Evolutionary conservation across 2,329 filamentous ascomycete species (phyloP).

Genomic region (Ceratocystis huliohia): DNA sequence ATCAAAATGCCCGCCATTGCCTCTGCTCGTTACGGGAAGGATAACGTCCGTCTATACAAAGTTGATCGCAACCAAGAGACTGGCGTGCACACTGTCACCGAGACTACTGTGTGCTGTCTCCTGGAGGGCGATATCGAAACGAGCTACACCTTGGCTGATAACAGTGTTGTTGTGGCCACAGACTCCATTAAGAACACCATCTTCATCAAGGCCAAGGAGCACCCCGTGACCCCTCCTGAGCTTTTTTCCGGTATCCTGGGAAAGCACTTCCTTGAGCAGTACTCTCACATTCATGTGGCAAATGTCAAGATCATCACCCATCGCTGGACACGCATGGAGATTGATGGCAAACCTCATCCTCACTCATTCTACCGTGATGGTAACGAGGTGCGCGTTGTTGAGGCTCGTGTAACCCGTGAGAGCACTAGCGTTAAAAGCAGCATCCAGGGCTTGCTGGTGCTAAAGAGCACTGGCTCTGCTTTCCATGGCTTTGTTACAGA

Average conservation of each 20-base stretch:
- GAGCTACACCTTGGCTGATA: conserved; percentile 87
- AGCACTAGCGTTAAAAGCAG: conserved; percentile 66
- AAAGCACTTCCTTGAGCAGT: conserved; percentile 76
- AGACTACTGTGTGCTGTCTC: conserved; percentile 89
- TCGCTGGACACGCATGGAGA: conserved; percentile 77
- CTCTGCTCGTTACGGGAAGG: conserved; percentile 74
- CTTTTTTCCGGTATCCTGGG: conserved; percentile 77
- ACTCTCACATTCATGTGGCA: conserved; percentile 75
- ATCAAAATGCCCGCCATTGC: conserved; percentile 42
- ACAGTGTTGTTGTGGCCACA: conserved; percentile 87
- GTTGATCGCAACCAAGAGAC: conserved; percentile 68
- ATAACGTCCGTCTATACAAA: conserved; percentile 97
- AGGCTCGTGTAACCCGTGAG: conserved; percentile 54
- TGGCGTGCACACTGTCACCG: conserved; percentile 71
- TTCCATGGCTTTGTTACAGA: conserved; percentile 92
- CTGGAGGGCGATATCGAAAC: conserved; percentile 84
- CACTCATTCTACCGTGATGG: conserved; percentile 91
- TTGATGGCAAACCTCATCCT: conserved; percentile 82
- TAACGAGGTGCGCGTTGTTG: conserved; percentile 71
- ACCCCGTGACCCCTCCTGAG: conserved; percentile 86
- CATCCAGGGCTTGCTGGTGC: conserved; percentile 70
- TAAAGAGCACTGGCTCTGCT: conserved; percentile 92
- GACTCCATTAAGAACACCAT: conserved; percentile 97
- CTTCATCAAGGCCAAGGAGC: conserved; percentile 88
- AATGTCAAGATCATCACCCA: conserved; percentile 74